These are phyloP conservation scores for Mollisia scopiformis DNA, from an alignment of 2,329 filamentous ascomycete species.

Conservation along the genomic window DNA sequence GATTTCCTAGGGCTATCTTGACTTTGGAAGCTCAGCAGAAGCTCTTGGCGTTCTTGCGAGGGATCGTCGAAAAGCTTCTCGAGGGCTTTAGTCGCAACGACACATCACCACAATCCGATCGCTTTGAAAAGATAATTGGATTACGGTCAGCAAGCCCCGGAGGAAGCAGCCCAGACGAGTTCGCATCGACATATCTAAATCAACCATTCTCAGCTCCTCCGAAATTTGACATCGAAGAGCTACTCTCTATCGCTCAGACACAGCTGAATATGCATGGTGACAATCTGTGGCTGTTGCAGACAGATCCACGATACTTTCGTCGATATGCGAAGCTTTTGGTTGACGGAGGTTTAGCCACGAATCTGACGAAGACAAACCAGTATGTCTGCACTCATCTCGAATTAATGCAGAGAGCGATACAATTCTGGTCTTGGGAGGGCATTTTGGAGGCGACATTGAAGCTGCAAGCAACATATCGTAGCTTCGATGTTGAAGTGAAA, in stretches of 20 bases:
- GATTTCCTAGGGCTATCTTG: slow-evolving; percentile 16
- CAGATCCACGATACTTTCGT: slow-evolving; percentile 10
- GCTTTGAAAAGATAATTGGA: too few relatives aligned
- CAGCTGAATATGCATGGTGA: slow-evolving; percentile 4
- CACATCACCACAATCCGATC: too few relatives aligned
- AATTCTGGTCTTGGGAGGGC: neutral
- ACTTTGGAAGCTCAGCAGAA: slow-evolving; percentile 19
- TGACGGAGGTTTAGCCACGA: neutral
- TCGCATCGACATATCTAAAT: slow-evolving; percentile 17
- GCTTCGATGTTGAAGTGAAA: too few relatives aligned
- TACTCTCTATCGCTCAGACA: slow-evolving; percentile 4
- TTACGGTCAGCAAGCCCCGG: neutral
- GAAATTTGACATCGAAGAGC: neutral
- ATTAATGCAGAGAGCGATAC: neutral
- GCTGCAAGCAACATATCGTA: too few relatives aligned
- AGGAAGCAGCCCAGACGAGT: neutral
- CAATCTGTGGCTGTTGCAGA: slow-evolving; percentile 21
- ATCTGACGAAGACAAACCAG: neutral
- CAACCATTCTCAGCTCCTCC: slow-evolving; percentile 20
- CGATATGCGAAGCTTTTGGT: neutral
- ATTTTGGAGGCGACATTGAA: neutral
- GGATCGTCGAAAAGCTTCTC: slow-evolving; percentile 2
- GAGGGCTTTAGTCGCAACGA: too few relatives aligned
- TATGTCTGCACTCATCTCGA: neutral
- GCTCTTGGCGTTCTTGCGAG: neutral